phyloP scores from a whole-genome alignment of 371 early-diverging fungal species.

The Nematocida sp. region DNA sequence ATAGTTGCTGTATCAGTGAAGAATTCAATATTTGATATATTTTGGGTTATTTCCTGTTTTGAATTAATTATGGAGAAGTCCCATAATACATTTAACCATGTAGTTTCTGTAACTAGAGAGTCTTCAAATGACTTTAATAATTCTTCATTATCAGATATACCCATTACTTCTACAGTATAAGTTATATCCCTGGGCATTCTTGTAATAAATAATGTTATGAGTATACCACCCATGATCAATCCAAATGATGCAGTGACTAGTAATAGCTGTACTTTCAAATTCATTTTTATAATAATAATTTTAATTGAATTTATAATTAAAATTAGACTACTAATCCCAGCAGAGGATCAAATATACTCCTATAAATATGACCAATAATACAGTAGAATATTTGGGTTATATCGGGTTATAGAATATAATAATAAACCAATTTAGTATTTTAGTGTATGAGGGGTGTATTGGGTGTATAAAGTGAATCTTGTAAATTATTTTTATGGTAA shows the following conservation, averaged over 20 bases:
- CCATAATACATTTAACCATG: constrained; percentile 25
- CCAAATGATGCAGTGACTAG: not conserved
- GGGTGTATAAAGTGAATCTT: not conserved
- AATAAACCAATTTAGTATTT: not conserved
- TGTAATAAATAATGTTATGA: constrained; percentile 17
- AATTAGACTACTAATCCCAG: no score
- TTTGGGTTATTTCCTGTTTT: constrained; percentile 4
- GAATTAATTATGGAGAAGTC: constrained; percentile 42
- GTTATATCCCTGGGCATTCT: constrained; percentile 12
- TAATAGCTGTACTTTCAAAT: constrained; percentile 1
- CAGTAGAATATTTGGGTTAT: no score
- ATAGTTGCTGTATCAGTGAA: constrained; percentile 1
- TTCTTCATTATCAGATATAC: not conserved
- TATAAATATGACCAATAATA: no score
- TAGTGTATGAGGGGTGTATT: not conserved
- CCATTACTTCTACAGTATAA: not conserved
- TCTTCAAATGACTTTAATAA: not conserved
- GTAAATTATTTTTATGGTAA: constrained; percentile 45
- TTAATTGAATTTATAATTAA: no score
- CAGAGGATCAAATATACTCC: no score
- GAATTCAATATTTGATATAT: not conserved
- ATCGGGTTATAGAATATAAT: no score
- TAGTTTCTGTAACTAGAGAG: not conserved
- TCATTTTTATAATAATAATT: constrained; percentile 3
- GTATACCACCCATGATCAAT: not conserved